phyloP scores from a whole-genome alignment of 2,329 filamentous ascomycete genomes.

The Chrysosphaeria jannelii region DNA sequence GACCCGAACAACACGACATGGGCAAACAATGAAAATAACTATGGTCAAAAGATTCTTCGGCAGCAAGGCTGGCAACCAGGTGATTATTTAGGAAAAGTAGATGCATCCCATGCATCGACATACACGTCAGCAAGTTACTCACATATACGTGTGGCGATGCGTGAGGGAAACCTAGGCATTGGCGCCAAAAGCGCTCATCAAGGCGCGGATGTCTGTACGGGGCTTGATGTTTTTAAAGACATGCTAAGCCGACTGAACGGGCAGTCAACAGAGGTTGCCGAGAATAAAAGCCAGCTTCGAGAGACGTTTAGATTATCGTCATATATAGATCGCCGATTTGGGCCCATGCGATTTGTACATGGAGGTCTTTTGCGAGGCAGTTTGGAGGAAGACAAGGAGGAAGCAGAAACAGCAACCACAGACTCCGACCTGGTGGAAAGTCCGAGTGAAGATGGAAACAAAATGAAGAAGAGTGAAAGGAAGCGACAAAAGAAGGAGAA shows the following conservation, averaged over 20 bases:
- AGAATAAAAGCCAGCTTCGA: constrained; percentile 35
- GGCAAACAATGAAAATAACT: constrained; percentile 52
- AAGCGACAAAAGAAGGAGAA: constrained; percentile 7
- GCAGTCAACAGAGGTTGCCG: constrained; percentile 41
- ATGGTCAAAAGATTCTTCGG: constrained; percentile 70
- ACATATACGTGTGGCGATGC: constrained; percentile 58
- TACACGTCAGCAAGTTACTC: constrained; percentile 58
- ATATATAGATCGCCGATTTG: constrained; percentile 49
- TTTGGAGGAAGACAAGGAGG: constrained; percentile 1
- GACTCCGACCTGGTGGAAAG: no score
- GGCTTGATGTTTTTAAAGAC: constrained; percentile 62
- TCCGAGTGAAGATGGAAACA: no score
- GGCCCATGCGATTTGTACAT: constrained; percentile 56
- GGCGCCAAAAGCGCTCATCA: constrained; percentile 37
- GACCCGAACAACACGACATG: constrained; percentile 94
- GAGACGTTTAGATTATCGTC: constrained; percentile 40
- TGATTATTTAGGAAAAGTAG: constrained; percentile 45
- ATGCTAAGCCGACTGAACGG: constrained; percentile 74
- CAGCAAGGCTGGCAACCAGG: constrained; percentile 80
- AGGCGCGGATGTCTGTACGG: constrained; percentile 43
- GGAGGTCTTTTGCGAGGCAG: constrained; percentile 43
- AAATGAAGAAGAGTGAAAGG: constrained; percentile 1
- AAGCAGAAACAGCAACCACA: background rate
- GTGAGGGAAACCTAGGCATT: constrained; percentile 74
- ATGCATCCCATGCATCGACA: constrained; percentile 42